Evolutionary conservation across 371 early-diverging fungal species (phyloP).

Genomic region (Phascolomyces articulosus): DNA sequence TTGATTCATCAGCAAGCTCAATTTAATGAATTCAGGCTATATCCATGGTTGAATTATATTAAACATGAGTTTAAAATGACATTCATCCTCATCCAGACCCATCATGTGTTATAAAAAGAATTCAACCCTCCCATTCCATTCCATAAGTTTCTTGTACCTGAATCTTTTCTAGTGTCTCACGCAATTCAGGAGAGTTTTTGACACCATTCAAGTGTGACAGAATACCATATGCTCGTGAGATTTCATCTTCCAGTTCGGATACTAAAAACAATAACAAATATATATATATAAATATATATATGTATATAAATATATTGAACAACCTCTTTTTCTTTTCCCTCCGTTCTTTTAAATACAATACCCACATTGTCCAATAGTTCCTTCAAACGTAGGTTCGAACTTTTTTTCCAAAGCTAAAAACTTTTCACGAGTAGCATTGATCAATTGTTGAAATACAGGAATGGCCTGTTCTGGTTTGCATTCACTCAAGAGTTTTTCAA

Average conservation of each 20-base stretch:
- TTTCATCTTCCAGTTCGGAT: conserved; percentile 58
- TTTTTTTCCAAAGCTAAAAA: conserved; percentile 53
- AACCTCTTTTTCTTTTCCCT: too few species aligned
- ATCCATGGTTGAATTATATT: too few species aligned
- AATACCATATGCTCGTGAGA: conserved; percentile 60
- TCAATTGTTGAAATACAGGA: conserved; percentile 52
- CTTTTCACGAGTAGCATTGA: conserved; percentile 43
- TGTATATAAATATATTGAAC: too few species aligned
- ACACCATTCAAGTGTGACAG: conserved; percentile 65
- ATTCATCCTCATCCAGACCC: too few species aligned
- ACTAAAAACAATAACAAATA: conserved; percentile 24
- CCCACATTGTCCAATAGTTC: conserved; percentile 60
- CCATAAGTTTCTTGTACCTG: conserved; percentile 24
- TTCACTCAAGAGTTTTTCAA: conserved; percentile 41
- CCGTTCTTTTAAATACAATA: not conserved
- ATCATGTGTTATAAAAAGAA: too few species aligned
- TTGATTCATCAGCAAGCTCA: conserved; percentile 63
- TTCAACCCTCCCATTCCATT: not conserved
- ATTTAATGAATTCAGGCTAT: conserved; percentile 55
- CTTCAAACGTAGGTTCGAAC: conserved; percentile 67
- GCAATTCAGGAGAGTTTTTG: conserved; percentile 59
- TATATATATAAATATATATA: too few species aligned
- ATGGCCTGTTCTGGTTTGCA: conserved; percentile 54
- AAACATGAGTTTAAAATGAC: too few species aligned
- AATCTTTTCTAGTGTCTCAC: conserved; percentile 60